Conservation (phyloP, 306 rosid species). For the Vigna angularis region DNA sequence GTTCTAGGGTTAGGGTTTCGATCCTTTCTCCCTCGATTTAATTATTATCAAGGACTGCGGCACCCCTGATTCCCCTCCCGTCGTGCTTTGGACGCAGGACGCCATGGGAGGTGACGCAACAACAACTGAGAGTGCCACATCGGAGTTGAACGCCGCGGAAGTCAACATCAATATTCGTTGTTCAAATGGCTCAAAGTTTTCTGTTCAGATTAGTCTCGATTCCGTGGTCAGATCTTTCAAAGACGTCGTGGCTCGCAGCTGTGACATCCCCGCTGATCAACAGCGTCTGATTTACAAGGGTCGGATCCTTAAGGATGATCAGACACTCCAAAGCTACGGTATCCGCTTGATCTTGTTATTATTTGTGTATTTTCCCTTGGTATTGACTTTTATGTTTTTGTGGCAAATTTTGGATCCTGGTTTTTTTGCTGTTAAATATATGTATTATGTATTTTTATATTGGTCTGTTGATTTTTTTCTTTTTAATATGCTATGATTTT, state of each 20-base stretch:
- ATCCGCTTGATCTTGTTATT: slow-evolving; percentile 47
- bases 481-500: slow-evolving; percentile 27
- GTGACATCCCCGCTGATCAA: slow-evolving; percentile 68
- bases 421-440: background rate
- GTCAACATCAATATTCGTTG: slow-evolving; percentile 71
- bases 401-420: background rate
- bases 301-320: slow-evolving; percentile 85
- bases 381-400: slow-evolving; percentile 12
- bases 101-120: slow-evolving; percentile 72
- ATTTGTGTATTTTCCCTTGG: background rate
- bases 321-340: slow-evolving; percentile 81
- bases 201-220: slow-evolving; percentile 61
- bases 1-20: slow-evolving; percentile 50
- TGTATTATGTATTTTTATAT: background rate
- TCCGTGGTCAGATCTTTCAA: slow-evolving; percentile 68
- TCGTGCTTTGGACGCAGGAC: slow-evolving; percentile 46
- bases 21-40: slow-evolving; percentile 15
- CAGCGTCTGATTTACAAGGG: slow-evolving; percentile 94
- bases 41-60: slow-evolving; percentile 1
- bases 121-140: slow-evolving; percentile 43
- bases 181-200: slow-evolving; percentile 76
- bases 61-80: slow-evolving; percentile 44
- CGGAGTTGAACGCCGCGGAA: slow-evolving; percentile 49
- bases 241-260: slow-evolving; percentile 55
- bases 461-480: background rate